Evolutionary conservation across 106 monocot genomes (phyloP).

Genomic region (Phalaenopsis equestris): DNA sequence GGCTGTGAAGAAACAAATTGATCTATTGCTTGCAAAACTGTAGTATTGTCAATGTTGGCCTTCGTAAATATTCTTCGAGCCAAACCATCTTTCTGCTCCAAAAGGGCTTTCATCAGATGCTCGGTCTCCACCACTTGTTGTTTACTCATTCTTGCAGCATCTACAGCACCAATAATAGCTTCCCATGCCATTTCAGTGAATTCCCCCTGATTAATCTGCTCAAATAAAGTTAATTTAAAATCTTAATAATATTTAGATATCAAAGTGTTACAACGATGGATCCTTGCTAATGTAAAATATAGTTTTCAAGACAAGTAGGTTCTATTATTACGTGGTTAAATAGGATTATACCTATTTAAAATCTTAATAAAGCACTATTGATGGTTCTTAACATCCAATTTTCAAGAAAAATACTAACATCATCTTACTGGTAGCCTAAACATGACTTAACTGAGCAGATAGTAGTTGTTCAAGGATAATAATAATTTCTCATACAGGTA

Average conservation of each 20-base stretch:
- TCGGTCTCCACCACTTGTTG: conserved; percentile 85
- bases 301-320: neutral
- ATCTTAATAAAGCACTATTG: neutral
- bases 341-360: neutral
- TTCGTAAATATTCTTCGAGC: conserved; percentile 77
- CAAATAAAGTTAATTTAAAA: neutral
- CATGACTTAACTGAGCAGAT: neutral
- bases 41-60: conserved; percentile 78
- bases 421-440: neutral
- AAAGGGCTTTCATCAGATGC: conserved; percentile 89
- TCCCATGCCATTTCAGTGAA: conserved; percentile 91
- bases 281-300: neutral
- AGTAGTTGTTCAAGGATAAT: neutral
- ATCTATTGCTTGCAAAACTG: conserved; percentile 61
- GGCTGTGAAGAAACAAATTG: conserved; percentile 70
- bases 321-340: neutral
- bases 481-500: neutral
- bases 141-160: conserved; percentile 53
- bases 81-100: conserved; percentile 94
- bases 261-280: neutral
- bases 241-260: neutral
- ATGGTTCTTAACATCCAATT: neutral
- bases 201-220: conserved; percentile 45
- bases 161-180: conserved; percentile 64
- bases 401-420: neutral